Conservation (phyloP, 106 monocot genomes). For the Apostasia shenzhenica region DNA sequence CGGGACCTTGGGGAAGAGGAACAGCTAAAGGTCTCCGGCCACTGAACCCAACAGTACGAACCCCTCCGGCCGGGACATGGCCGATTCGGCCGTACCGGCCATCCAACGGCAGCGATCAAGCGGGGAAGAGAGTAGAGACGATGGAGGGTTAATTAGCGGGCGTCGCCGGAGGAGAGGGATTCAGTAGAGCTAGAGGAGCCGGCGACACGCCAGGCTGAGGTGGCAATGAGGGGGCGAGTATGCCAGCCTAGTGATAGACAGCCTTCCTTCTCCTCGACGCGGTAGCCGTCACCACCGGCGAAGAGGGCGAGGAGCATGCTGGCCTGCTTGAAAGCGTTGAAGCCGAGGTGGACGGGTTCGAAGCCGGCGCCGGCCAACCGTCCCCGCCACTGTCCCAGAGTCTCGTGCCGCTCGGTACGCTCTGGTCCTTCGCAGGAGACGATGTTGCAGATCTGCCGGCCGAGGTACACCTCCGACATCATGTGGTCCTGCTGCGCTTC, state of each 20-base stretch:
- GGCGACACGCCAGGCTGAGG: conserved; percentile 67
- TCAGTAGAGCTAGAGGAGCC: not conserved
- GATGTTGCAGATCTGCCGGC: conserved; percentile 81
- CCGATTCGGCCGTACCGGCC: not conserved
- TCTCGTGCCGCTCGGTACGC: conserved; percentile 81
- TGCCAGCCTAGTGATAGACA: conserved; percentile 92
- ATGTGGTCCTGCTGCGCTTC: conserved; percentile 29
- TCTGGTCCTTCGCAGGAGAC: conserved; percentile 76
- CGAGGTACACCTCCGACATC: conserved; percentile 86
- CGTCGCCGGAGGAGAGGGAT: not conserved
- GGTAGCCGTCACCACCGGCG: conserved; percentile 74
- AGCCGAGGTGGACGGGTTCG: conserved; percentile 65
- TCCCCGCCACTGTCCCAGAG: conserved; percentile 43
- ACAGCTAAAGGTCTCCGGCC: not conserved
- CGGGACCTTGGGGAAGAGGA: too few species aligned
- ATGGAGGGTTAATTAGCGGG: not conserved
- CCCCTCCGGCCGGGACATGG: not conserved
- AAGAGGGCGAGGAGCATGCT: conserved; percentile 71
- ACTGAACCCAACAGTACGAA: not conserved
- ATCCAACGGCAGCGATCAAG: not conserved
- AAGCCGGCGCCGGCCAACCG: conserved; percentile 58
- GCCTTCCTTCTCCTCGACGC: conserved; percentile 82
- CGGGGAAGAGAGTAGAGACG: not conserved
- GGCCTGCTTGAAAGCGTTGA: conserved; percentile 87
- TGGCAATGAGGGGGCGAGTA: conserved; percentile 75